Evolutionary conservation across 345 rosid species (phyloP).

Genomic region (Stellera chamaejasme): DNA sequence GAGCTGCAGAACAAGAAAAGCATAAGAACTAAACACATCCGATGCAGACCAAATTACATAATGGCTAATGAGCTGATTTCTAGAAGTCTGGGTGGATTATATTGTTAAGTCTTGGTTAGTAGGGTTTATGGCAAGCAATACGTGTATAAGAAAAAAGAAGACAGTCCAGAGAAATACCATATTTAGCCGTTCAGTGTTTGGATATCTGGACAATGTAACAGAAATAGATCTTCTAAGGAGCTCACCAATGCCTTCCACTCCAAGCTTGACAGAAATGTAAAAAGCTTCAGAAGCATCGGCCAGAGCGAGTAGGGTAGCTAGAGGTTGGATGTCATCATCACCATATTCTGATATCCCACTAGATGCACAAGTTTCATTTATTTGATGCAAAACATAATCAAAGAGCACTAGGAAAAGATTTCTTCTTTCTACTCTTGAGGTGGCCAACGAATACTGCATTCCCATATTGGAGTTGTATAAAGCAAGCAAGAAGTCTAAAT

Average conservation of each 20-base stretch:
- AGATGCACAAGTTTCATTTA: conserved; percentile 66
- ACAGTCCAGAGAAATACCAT: conserved; percentile 37
- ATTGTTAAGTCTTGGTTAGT: too few species aligned
- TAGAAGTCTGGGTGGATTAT: too few species aligned
- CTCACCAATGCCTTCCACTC: conserved; percentile 92
- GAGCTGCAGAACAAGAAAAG: conserved; percentile 46
- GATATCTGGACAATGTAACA: conserved; percentile 67
- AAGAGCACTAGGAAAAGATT: conserved; percentile 81
- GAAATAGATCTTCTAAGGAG: conserved; percentile 85
- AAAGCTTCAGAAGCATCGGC: conserved; percentile 97
- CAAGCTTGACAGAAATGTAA: conserved; percentile 90
- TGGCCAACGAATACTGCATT: conserved; percentile 84
- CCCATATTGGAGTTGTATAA: not conserved
- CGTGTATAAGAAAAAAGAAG: not conserved
- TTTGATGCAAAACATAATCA: conserved; percentile 79
- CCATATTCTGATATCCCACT: conserved; percentile 80
- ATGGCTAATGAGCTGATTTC: not conserved
- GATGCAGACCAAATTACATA: not conserved
- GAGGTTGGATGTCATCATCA: conserved; percentile 81
- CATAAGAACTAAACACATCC: conserved; percentile 1
- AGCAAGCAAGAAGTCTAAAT: not conserved
- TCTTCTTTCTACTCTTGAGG: conserved; percentile 83
- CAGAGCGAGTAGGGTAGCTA: conserved; percentile 68
- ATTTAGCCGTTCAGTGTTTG: conserved; percentile 77
- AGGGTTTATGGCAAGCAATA: too few species aligned